Evolutionary conservation across 2,329 filamentous ascomycete species (phyloP).

Genomic region (Aspergillus pseudoviridinutans): DNA sequence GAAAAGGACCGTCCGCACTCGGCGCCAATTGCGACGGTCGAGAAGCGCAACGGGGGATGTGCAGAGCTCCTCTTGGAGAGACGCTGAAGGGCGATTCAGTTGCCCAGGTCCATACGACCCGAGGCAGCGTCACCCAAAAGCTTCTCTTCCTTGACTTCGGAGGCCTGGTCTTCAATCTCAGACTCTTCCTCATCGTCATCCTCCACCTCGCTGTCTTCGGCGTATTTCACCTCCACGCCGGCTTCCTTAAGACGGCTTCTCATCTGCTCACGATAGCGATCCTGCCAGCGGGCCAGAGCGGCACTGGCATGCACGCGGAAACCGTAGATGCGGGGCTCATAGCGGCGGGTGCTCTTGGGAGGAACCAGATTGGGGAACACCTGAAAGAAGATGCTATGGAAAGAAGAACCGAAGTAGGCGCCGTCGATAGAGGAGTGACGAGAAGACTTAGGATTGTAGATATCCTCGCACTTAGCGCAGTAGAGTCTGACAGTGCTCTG

Average conservation of each 20-base stretch:
- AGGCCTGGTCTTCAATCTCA: conserved; percentile 30
- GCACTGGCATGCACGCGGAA: conserved; percentile 93
- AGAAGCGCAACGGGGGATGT: neutral
- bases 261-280: conserved; percentile 75
- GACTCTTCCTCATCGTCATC: conserved; percentile 43
- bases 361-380: conserved; percentile 91
- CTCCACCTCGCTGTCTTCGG: conserved; percentile 62
- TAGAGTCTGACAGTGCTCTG: conserved; percentile 92
- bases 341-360: conserved; percentile 77
- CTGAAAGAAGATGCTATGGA: conserved; percentile 99
- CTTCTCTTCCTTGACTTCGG: conserved; percentile 20
- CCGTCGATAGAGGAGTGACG: conserved; percentile 94
- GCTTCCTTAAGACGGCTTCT: conserved; percentile 67
- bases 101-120: conserved; percentile 36
- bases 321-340: conserved; percentile 86
- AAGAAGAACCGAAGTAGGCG: conserved; percentile 95
- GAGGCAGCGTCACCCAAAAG: conserved; percentile 28
- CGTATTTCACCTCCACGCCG: conserved; percentile 71
- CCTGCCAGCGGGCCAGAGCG: conserved; percentile 87
- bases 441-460: conserved; percentile 97
- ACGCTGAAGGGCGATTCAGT: conserved; percentile 14
- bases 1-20: neutral
- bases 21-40: neutral
- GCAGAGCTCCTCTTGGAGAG: neutral
- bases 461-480: conserved; percentile 94